A percentile compares a stretch with the other conserved stretches of the same genome.
Conservation (phyloP, 1,139 yeast species). For the Pichia sp. region DNA sequence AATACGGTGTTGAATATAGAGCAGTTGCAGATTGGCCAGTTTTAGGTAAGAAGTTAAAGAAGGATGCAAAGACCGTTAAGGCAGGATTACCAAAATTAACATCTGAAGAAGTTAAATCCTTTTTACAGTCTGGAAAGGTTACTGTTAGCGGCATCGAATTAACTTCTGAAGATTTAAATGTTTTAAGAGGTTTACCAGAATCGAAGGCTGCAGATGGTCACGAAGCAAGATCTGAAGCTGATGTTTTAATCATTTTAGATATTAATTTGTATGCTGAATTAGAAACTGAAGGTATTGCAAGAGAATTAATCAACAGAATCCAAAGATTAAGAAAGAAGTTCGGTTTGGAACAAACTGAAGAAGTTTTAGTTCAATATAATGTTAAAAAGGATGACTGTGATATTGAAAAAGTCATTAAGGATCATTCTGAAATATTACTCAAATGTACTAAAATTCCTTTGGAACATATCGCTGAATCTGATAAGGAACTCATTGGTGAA, state of each 20-base stretch:
- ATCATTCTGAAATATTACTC: constrained; percentile 61
- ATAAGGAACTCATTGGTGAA: constrained; percentile 58
- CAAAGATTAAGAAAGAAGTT: constrained; percentile 97
- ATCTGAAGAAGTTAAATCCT: constrained; percentile 75
- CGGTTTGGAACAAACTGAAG: constrained; percentile 92
- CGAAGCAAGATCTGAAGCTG: constrained; percentile 83
- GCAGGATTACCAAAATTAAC: constrained; percentile 81
- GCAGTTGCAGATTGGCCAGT: constrained; percentile 99
- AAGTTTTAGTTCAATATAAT: constrained; percentile 78
- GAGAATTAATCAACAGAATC: constrained; percentile 94
- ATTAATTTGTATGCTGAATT: constrained; percentile 82
- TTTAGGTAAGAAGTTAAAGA: constrained; percentile 92
- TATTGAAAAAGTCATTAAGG: constrained; percentile 55
- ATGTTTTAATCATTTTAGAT: constrained; percentile 84
- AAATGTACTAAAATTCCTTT: constrained; percentile 72
- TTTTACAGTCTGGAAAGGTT: constrained; percentile 66
- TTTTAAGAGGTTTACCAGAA: constrained; percentile 81
- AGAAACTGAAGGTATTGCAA: constrained; percentile 89
- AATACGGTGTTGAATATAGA: constrained; percentile 84
- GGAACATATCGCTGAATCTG: constrained; percentile 36
- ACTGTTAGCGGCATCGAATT: constrained; percentile 86
- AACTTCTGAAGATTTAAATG: constrained; percentile 82
- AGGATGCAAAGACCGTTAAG: constrained; percentile 89
- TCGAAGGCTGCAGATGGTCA: constrained; percentile 57
- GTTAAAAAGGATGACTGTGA: constrained; percentile 62